Conservation (phyloP, 495 filamentous ascomycete genomes). For the Aspergillus carlsbadensis region DNA sequence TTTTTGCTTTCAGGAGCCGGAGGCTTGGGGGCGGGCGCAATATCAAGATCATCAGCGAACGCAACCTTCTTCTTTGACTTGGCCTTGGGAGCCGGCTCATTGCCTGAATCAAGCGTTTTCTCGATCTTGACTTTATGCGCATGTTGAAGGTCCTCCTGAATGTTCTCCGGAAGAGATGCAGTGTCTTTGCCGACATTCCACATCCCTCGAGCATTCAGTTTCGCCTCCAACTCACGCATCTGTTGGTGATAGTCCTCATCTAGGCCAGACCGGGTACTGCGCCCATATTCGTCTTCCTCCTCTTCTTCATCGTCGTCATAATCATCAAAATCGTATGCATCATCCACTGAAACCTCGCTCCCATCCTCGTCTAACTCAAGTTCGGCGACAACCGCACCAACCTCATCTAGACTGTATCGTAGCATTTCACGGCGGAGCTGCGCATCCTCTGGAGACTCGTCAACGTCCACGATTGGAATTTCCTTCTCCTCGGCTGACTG, state of each 20-base stretch:
- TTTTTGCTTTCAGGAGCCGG: slow-evolving; percentile 28
- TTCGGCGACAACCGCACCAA: slow-evolving; percentile 91
- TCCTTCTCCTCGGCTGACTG: slow-evolving; percentile 26
- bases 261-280: slow-evolving; percentile 60
- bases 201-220: slow-evolving; percentile 58
- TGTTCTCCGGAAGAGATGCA: slow-evolving; percentile 30
- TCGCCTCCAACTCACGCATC: slow-evolving; percentile 83
- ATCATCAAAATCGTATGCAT: slow-evolving; percentile 47
- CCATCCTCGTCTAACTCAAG: slow-evolving; percentile 76
- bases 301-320: slow-evolving; percentile 58
- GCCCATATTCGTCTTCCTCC: slow-evolving; percentile 68
- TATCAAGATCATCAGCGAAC: slow-evolving; percentile 75
- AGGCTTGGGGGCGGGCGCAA: slow-evolving; percentile 49
- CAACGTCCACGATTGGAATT: slow-evolving; percentile 36
- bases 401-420: slow-evolving; percentile 79
- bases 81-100: slow-evolving; percentile 19
- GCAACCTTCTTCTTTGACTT: slow-evolving; percentile 70
- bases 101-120: slow-evolving; percentile 6
- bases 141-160: slow-evolving; percentile 33
- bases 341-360: slow-evolving; percentile 55
- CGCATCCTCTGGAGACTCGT: slow-evolving; percentile 79
- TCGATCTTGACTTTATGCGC: slow-evolving; percentile 20
- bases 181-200: slow-evolving; percentile 52
- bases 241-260: slow-evolving; percentile 68
- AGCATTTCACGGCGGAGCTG: slow-evolving; percentile 86